A percentile compares a stretch with the other conserved stretches of the same genome.
These are phyloP conservation scores for Ilex asprella DNA, from an alignment of 257 asterid species.

Conservation along the genomic window DNA sequence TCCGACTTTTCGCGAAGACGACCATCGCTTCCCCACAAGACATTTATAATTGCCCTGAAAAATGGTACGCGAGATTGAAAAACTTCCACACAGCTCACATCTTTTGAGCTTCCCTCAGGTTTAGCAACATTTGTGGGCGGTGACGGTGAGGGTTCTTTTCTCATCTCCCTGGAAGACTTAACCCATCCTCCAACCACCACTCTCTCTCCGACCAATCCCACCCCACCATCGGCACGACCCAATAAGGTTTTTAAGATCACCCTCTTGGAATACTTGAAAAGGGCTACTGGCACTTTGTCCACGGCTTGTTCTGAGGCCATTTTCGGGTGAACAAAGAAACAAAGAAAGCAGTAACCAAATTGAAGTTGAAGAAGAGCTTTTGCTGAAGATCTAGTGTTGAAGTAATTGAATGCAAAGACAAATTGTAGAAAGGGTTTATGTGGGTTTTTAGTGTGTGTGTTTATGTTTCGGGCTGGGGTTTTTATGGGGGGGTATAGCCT, in stretches of 20 bases:
- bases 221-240: conserved; percentile 46
- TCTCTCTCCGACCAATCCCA: conserved; percentile 47
- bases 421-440: conserved; percentile 1
- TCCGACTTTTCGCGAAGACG: conserved; percentile 44
- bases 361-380: not conserved
- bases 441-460: conserved; percentile 14
- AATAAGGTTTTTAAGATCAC: conserved; percentile 46
- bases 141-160: conserved; percentile 28
- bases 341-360: not conserved
- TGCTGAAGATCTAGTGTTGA: too few relatives aligned
- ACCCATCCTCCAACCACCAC: conserved; percentile 91
- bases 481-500: conserved; percentile 12
- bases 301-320: conserved; percentile 51
- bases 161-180: conserved; percentile 62
- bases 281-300: conserved; percentile 26
- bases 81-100: conserved; percentile 52
- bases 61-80: conserved; percentile 57
- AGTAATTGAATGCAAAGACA: too few relatives aligned
- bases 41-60: conserved; percentile 46
- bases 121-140: conserved; percentile 9
- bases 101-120: conserved; percentile 25
- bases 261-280: conserved; percentile 54
- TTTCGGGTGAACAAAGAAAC: not conserved
- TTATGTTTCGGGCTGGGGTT: conserved; percentile 14
- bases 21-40: conserved; percentile 51